Evolutionary conservation across 2,329 filamentous ascomycete species (phyloP).

Genomic region (Xylaria digitata): DNA sequence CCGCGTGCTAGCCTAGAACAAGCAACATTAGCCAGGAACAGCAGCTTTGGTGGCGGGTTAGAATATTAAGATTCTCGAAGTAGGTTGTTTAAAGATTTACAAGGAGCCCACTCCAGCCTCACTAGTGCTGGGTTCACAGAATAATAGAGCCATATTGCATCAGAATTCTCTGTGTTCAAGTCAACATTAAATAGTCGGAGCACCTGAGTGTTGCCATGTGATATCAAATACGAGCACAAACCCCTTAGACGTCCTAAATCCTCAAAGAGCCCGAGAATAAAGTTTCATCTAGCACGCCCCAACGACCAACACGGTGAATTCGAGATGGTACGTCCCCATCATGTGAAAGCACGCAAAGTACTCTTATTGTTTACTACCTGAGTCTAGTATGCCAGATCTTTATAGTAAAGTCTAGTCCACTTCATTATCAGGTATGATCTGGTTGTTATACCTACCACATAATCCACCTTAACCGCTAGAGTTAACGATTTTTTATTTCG

Average conservation of each 20-base stretch:
- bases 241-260: background rate
- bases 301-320: background rate
- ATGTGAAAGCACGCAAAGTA: background rate
- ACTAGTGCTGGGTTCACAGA: background rate
- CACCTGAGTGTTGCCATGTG: slow-evolving; percentile 1
- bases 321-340: background rate
- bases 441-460: slow-evolving; percentile 6
- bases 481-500: no score
- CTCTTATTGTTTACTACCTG: background rate
- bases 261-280: background rate
- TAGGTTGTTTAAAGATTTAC: background rate
- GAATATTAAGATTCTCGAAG: slow-evolving; percentile 55
- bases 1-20: slow-evolving; percentile 58
- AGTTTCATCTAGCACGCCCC: background rate
- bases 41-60: slow-evolving; percentile 60
- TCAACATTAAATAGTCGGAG: slow-evolving; percentile 14
- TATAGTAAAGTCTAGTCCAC: slow-evolving; percentile 8
- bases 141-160: slow-evolving; percentile 4
- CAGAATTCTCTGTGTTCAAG: background rate
- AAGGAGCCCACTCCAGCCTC: slow-evolving; percentile 5
- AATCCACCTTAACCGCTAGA: no score
- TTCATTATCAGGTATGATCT: slow-evolving; percentile 2
- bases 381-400: background rate
- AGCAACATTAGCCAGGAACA: slow-evolving; percentile 60
- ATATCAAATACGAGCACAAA: background rate